These are phyloP conservation scores for Monosporozyma servazzii DNA, from an alignment of 805 yeast species.

Conservation along the genomic window DNA sequence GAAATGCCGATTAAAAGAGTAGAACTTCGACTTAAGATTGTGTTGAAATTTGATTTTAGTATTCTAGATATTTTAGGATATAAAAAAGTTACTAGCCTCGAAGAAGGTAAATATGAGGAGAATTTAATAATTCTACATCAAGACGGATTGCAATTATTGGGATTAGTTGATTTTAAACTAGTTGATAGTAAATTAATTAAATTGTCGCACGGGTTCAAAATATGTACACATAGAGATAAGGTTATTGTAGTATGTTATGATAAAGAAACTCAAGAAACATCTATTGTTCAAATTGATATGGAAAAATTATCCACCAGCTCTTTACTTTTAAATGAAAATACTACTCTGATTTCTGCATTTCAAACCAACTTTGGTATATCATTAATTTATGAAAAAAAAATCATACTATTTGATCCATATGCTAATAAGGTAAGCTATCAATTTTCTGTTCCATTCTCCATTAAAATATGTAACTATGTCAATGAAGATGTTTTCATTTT, in stretches of 20 bases:
- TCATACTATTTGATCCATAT: slow-evolving; percentile 15
- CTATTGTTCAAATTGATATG: slow-evolving; percentile 14
- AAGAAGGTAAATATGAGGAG: slow-evolving; percentile 16
- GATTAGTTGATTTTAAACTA: slow-evolving; percentile 21
- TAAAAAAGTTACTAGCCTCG: slow-evolving; percentile 13
- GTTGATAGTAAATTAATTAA: slow-evolving; percentile 19
- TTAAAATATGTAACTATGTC: slow-evolving; percentile 16
- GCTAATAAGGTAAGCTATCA: slow-evolving; percentile 8
- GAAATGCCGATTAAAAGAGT: slow-evolving; percentile 26
- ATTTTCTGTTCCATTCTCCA: slow-evolving; percentile 8
- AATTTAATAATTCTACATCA: slow-evolving; percentile 21
- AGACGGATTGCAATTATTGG: slow-evolving; percentile 25
- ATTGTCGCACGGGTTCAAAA: slow-evolving; percentile 12
- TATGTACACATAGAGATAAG: slow-evolving; percentile 12
- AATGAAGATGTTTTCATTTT: slow-evolving; percentile 14
- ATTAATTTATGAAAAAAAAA: slow-evolving; percentile 11
- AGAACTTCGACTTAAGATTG: slow-evolving; percentile 25
- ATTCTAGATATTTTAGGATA: slow-evolving; percentile 23
- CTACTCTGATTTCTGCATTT: slow-evolving; percentile 7
- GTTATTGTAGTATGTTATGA: slow-evolving; percentile 16
- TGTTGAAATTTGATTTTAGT: slow-evolving; percentile 26
- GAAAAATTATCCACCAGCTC: slow-evolving; percentile 8
- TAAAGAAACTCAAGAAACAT: not conserved
- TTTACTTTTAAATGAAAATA: slow-evolving; percentile 6
- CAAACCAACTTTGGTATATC: slow-evolving; percentile 8